A percentile compares a stretch with the other conserved stretches of the same genome.
Evolutionary conservation across 345 rosid species (phyloP).

Genomic region (Populus deltoides): DNA sequence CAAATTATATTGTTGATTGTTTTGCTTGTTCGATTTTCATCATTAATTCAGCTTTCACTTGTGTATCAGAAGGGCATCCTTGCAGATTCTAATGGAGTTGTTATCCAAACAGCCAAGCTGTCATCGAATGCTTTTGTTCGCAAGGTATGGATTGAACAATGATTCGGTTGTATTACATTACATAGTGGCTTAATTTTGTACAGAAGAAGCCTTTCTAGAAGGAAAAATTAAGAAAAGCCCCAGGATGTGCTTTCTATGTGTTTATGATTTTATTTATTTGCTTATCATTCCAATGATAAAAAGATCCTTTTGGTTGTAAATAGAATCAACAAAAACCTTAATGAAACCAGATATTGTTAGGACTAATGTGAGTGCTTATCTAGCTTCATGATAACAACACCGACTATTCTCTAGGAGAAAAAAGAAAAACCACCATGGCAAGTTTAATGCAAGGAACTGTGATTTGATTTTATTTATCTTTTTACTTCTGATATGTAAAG

Average conservation of each 20-base stretch:
- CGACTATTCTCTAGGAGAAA: neutral
- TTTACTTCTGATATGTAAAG: neutral
- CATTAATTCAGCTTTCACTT: neutral
- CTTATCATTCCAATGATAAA: neutral
- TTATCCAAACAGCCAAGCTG: constrained; percentile 42
- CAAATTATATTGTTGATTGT: neutral
- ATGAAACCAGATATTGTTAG: neutral
- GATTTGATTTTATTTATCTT: neutral
- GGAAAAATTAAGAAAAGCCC: neutral
- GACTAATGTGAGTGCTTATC: neutral
- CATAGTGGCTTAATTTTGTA: neutral
- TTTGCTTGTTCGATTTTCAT: neutral
- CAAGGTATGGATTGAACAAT: constrained; percentile 48
- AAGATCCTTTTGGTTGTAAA: neutral
- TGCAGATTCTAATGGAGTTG: constrained; percentile 28
- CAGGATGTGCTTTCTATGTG: neutral
- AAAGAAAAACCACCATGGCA: neutral
- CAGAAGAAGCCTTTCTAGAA: neutral
- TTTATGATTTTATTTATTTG: neutral
- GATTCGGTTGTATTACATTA: neutral
- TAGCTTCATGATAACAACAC: neutral
- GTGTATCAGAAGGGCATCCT: constrained; percentile 44
- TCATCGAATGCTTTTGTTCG: constrained; percentile 56
- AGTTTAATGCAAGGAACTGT: neutral
- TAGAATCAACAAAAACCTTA: neutral